Evolutionary conservation across 306 rosid species (phyloP), one percentile per base, ranked within the genome.

Genomic region (Myrica gale): DNA sequence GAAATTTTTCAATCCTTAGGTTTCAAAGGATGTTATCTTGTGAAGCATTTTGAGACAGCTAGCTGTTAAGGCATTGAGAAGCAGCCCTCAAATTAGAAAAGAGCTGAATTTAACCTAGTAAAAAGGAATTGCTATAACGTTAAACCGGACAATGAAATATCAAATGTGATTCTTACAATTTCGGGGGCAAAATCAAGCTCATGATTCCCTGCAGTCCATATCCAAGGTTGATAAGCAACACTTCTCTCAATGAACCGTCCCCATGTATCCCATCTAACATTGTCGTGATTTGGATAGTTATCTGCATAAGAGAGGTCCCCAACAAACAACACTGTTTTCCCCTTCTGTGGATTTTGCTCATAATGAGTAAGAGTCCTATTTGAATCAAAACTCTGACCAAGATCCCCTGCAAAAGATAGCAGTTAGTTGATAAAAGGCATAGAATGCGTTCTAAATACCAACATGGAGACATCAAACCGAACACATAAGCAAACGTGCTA

Each of bases 201-300:
- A 79, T 94, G 97, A 81, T 94, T 94, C 52, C 97, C 98, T 39
- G 91, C 87, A 9, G 97, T 92, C 96, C 98, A 94, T 79, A 94
- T 90, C 98, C 98, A 95, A 16, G 98, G 97, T 82, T 95, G 97
- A 90, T 90, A 95, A 69, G 98, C 98, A 75, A 7, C 62, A 58
- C 95, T 90, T 85, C 98, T 90, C 88, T 95, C 97, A 3, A 53
- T 12, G 9, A 92, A 92, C 71, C 97, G 90, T 86, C 90, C 96
- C 97, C 96, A 90, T 55, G 95, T 79, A 85, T 94, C 95, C 97
- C 98, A 92, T 74, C 93, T 86, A 44, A 8, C 75, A 60, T 94
- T 92, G 57, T 90, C 93, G 42, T 92, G 91, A 81, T 88, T 79
- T 8, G 93, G 88, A 78, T 89, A 85, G 53, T 73, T 72, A 74